A percentile compares a stretch with the other conserved stretches of the same genome.
Conservation (phyloP, 495 filamentous ascomycete genomes). For the Lasiosphaeriaceae sp. region DNA sequence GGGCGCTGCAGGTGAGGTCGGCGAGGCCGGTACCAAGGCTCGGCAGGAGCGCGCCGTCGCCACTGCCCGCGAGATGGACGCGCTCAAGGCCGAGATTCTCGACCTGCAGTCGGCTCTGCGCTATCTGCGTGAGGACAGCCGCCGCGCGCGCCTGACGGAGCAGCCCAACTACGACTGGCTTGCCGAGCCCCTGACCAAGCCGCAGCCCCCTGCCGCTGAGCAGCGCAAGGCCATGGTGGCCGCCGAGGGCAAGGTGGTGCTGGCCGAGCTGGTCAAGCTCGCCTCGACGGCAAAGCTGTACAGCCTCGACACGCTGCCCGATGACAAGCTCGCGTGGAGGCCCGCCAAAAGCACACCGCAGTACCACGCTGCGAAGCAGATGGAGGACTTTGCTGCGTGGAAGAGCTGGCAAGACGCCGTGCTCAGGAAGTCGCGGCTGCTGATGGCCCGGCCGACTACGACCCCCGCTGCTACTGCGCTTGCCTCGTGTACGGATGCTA, state of each 20-base stretch:
- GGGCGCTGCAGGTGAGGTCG: slow-evolving; percentile 26
- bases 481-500: slow-evolving; percentile 17
- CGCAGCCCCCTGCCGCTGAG: slow-evolving; percentile 42
- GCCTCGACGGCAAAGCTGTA: slow-evolving; percentile 56
- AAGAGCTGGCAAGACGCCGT: slow-evolving; percentile 38
- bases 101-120: slow-evolving; percentile 71
- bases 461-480: slow-evolving; percentile 3
- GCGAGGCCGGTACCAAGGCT: slow-evolving; percentile 46
- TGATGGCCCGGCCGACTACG: slow-evolving; percentile 21
- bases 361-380: slow-evolving; percentile 40
- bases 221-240: slow-evolving; percentile 57
- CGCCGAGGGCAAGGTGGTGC: slow-evolving; percentile 65
- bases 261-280: slow-evolving; percentile 67
- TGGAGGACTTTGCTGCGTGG: slow-evolving; percentile 40
- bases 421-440: slow-evolving; percentile 33
- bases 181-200: slow-evolving; percentile 56
- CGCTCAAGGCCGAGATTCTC: slow-evolving; percentile 64
- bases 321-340: slow-evolving; percentile 49
- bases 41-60: slow-evolving; percentile 58
- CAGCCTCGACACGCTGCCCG: slow-evolving; percentile 46
- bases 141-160: slow-evolving; percentile 60
- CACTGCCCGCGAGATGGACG: slow-evolving; percentile 71
- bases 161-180: slow-evolving; percentile 61
- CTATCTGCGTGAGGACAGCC: slow-evolving; percentile 73
- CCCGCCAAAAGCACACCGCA: slow-evolving; percentile 42